Base-by-base conservation (phyloP, 305 asterid genomes). In the Fraxinus floribunda region DNA sequence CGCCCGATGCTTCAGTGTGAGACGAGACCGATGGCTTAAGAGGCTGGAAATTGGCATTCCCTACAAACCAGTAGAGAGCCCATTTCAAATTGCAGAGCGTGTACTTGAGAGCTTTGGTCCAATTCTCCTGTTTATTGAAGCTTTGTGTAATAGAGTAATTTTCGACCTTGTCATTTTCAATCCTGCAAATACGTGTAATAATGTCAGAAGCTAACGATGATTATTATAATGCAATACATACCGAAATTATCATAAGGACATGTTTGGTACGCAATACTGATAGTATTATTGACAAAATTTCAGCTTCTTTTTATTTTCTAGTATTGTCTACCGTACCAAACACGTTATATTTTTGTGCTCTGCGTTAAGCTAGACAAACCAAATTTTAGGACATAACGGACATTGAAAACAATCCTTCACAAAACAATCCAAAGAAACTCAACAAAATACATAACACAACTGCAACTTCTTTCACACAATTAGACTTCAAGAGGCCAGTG, bases 31-130 rank as follows among this genome's bases (percentile, higher is more conserved):
- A 13, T 15, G 95, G 87, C 0, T 90, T 86, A 44, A 91, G 95
- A 57, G 99, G 99, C 91, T 92, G 99, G 88, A 96, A 96, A 83
- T 92, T 92, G 0, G 98, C 91, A 83, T 94, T 97, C 75, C 98
- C 98, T 4, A 97, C 95, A 79, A 97, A 97, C 99, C 99, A 97
- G 92, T 91, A 97, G 68, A 97, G 97, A 46, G 94, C 97, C 98
- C 98, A 97, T 86, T 97, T 94, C 89, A 97, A 90, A 89, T 94
- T 90, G 89, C 98, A 92, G 72, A 97, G 98, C 3, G 98, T 97
- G 85, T 97, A 94, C 86, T 97, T 97, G 76, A 97, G 98, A 87
- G 99, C 99, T 90, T 97, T 97, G 49, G 99, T 97, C 99, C 99
- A 97, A 81, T 93, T 91, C 84, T 94, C 99, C 57, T 80, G 98